Evolutionary conservation across 139 green algal species (phyloP).

Genomic region (Closterium sp.): DNA sequence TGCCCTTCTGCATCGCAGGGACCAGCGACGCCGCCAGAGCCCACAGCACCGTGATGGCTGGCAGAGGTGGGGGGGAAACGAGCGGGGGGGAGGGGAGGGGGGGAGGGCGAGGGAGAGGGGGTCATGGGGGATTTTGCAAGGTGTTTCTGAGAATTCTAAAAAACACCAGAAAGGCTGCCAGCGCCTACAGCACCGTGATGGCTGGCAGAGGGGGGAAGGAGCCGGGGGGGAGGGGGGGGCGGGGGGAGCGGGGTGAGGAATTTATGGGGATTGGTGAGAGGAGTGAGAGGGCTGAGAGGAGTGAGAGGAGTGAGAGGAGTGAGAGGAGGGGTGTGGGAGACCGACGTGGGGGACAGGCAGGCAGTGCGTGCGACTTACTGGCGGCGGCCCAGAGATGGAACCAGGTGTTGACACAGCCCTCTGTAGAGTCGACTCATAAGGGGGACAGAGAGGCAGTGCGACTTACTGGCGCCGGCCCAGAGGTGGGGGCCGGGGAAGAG

Average conservation of each 20-base stretch:
- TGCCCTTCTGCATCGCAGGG: constrained; percentile 94
- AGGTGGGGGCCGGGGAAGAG: constrained; percentile 98
- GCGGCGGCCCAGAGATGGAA: constrained; percentile 91
- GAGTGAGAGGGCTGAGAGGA: too few relatives aligned
- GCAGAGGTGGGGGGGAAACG: background rate
- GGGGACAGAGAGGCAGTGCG: too few relatives aligned
- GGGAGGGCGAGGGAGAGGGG: background rate
- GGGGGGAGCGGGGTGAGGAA: background rate
- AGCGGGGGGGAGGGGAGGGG: background rate
- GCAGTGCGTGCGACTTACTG: constrained; percentile 27
- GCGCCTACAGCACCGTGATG: constrained; percentile 89
- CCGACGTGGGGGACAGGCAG: too few relatives aligned
- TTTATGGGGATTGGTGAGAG: too few relatives aligned
- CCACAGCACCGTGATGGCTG: constrained; percentile 87
- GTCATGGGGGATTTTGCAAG: too few relatives aligned
- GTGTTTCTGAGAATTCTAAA: too few relatives aligned
- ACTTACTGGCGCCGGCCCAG: constrained; percentile 73
- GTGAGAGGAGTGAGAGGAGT: too few relatives aligned
- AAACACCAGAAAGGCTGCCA: constrained; percentile 86
- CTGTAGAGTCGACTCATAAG: too few relatives aligned
- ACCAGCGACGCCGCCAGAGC: constrained; percentile 83
- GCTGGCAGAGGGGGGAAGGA: constrained; percentile 31
- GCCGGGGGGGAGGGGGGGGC: background rate
- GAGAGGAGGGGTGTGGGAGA: too few relatives aligned
- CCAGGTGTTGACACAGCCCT: constrained; percentile 91